Base-by-base conservation (phyloP, 805 yeast genomes). In the Pichia phayaonensis region DNA sequence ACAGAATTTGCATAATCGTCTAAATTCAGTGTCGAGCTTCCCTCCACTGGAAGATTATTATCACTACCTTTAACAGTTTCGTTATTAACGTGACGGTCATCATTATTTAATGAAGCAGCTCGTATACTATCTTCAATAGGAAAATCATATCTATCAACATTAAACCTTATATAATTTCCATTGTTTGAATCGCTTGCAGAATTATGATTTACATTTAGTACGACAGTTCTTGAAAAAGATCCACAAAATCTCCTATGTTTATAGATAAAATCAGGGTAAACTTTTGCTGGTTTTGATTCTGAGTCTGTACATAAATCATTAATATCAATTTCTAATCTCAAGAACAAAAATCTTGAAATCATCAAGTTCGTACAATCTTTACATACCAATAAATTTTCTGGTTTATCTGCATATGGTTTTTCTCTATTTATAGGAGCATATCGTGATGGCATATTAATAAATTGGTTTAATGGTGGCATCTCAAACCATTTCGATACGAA, bases 391-490 rank as follows among this genome's bases (percentile, higher is more conserved):
- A 67, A 52, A 47, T 65, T 66, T 47, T 67, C 70, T 10, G 69
- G 69, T 47, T 63, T 60, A 47, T 61, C 61, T 20, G 57, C 48
- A n/a, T 54, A 55, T 40, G 51, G 62, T 1, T 15, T 42, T 4
- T 22, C 20, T 8, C 58, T 59, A 20, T 60, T 61, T 12, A 68
- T 68, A 11, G 70, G 70, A 1, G 70, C 65, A 10, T 69, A 69
- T 10, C 69, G 70, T 2, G 66, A 58, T 3, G 69, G 69, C 0
- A 66, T 61, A 46, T 58, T 60, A 26, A 58, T 56, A 44, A 60
- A 63, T 44, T 66, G 65, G 50, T 65, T 65, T 50, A 68, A 65
- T 5, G 72, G 72, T 0, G 71, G 70, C 18, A 68, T 54, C 16
- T 61, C 66, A 57, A 65, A 67, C 72, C 72, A 68, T 50, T 62